Percentiles rank a stretch among this genome's conserved stretches.
Evolutionary conservation across 768 basidiomycete genomes (phyloP).

Genomic region (Rhizopogon sp.): DNA sequence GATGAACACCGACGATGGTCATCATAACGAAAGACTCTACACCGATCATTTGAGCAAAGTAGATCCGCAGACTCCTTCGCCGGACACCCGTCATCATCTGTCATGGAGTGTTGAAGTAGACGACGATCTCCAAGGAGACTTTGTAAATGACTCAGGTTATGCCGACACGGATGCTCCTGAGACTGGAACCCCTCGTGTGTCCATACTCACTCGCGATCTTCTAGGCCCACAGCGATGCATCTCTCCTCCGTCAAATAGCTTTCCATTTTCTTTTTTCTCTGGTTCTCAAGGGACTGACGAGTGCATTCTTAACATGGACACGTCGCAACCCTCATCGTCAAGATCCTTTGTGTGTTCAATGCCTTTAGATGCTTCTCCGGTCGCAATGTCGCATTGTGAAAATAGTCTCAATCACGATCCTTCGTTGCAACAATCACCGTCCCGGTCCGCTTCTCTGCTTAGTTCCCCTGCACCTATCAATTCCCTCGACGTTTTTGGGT

Average conservation of each 20-base stretch:
- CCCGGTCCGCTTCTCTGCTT: neutral
- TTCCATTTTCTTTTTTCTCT: conserved; percentile 11
- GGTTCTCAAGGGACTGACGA: conserved; percentile 10
- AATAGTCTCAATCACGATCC: neutral
- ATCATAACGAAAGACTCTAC: neutral
- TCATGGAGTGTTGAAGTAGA: neutral
- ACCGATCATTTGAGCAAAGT: neutral
- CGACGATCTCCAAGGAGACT: neutral
- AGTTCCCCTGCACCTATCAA: neutral
- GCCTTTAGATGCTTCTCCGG: neutral
- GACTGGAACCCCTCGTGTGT: neutral
- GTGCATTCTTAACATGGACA: conserved; percentile 17
- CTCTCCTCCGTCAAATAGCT: conserved; percentile 14
- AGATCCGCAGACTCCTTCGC: neutral
- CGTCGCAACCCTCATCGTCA: conserved; percentile 11
- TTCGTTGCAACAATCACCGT: neutral
- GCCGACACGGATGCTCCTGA: neutral
- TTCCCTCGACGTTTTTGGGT: neutral
- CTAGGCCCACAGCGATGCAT: neutral
- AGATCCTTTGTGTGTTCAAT: neutral
- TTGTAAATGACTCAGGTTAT: conserved; percentile 2
- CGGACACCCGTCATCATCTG: neutral
- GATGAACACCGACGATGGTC: neutral
- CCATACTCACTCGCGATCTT: neutral
- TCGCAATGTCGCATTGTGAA: neutral